Evolutionary conservation across 352 stramenopile genomes (phyloP), one percentile per base, ranked within the genome.

Genomic region (Aphanomyces astaci): DNA sequence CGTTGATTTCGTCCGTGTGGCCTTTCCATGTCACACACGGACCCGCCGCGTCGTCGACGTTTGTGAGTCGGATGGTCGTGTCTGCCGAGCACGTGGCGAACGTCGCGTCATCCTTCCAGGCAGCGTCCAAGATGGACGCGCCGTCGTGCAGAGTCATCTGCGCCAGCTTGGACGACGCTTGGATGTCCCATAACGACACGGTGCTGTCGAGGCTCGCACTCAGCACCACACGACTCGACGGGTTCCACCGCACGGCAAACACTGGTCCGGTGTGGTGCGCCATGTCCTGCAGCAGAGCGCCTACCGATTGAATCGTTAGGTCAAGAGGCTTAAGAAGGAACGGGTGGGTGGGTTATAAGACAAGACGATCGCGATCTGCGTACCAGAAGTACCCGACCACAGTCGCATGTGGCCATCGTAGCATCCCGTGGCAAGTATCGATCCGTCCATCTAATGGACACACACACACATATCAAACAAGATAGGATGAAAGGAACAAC

Each of bases 1-100:
- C 96, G 77, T 99, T 99, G 51, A 99, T 97, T 73, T 98, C 96
- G 71, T 99, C 95, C 17, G 81, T 92, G 80, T 99, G 97, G 24
- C 96, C 96, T 45, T 79, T 82, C 59, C 97, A 85, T 22, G 92
- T 86, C 48, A 92, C 74, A n/a, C 96, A 81, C 25, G 74, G 86
- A n/a, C n/a, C n/a, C 71, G 80, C 78, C 27, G 71, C 63, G 54
- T 87, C 76, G 39, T 90, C 93, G 1, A 98, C 89, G 39, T 83
- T 81, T 70, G 89, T 90, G 73, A 98, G 86, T 62, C 91, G 95
- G 63, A 95, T 92, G 63, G 78, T 89, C 75, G 86, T 94, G 71
- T 98, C 95, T 0, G 95, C 97, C 4, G 92, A 98, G 71, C 93
- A 98, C 11, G 90, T 97, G 33, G 95, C 93, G 77, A 98, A 98